Percentiles rank a stretch among this genome's conserved stretches.
These are phyloP conservation scores for Nemania sp. DNA, from an alignment of 2,329 filamentous ascomycete species.

Conservation along the genomic window DNA sequence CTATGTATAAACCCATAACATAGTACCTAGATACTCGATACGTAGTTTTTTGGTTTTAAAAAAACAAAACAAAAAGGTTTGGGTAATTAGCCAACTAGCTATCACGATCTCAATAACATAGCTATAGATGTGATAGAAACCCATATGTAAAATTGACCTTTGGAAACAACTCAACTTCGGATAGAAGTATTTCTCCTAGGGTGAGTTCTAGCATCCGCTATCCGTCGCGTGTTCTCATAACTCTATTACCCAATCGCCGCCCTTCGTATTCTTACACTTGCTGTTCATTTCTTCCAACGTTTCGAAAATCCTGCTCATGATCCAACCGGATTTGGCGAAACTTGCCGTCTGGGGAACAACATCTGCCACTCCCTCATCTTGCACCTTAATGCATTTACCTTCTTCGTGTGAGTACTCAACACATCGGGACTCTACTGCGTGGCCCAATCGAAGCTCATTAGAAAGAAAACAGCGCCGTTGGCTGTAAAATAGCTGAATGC, in stretches of 20 bases:
- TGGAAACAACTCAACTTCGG: no score
- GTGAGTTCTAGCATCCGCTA: not conserved
- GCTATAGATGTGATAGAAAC: no score
- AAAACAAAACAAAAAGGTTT: no score
- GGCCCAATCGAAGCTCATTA: conserved; percentile 34
- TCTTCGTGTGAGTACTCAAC: conserved; percentile 19
- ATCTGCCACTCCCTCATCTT: not conserved
- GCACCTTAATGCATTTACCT: conserved; percentile 3
- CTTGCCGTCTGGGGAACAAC: not conserved
- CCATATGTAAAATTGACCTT: no score
- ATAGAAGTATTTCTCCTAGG: no score
- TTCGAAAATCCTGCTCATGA: not conserved
- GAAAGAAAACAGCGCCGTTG: conserved; percentile 28
- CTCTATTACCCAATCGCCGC: not conserved
- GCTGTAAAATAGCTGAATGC: conserved; percentile 31
- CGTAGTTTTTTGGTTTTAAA: no score
- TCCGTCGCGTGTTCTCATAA: not conserved
- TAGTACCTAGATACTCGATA: no score
- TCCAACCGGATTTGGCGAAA: not conserved
- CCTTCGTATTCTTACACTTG: not conserved
- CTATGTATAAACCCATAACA: no score
- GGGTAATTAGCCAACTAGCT: no score
- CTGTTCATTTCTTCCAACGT: not conserved
- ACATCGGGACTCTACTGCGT: conserved; percentile 24
- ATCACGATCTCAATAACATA: no score